Base-by-base conservation (phyloP, 1,139 yeast genomes). In the Yamadazyma diospyri region DNA sequence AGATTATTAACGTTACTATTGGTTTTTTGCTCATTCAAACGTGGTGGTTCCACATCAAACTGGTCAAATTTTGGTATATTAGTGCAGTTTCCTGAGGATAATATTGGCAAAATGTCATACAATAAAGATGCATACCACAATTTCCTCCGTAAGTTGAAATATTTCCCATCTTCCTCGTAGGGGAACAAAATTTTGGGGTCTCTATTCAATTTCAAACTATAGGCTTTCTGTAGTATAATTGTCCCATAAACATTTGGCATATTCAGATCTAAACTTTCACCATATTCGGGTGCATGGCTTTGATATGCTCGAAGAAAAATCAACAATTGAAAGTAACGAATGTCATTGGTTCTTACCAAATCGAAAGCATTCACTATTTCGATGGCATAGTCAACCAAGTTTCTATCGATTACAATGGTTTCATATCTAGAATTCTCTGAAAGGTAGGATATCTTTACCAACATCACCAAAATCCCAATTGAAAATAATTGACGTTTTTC, bases 201-300 rank as follows among this genome's bases (percentile, higher is more conserved):
- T 12, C 50, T 33, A 26, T 48, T 38, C 5, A 48, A 31, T 1
- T 35, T 38, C 24, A 43, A 16, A 9, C 34, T 27, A 12, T 38
- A 33, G 1, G 49, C 51, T 29, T 46, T 34, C 27, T 46, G 50
- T 15, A 39, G 27, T 6, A 48, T 17, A 6, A 40, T 23, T 6
- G 43, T 25, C 8, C 31, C 25, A 11, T 20, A 27, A 5, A 31
- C 43, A 23, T 35, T 39, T 6, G 40, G 29, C 12, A 39, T 33
- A 10, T 37, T 38, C 19, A 41, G 38, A 8, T 38, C 47, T 13
- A 25, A 20, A n/a, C 45, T 42, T 18, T 46, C 51, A 8, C 51
- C 52, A 12, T 41, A 41, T 27, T 55, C 59, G 2, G 57, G 58
- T 2, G 55, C 48, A 16, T 41, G 33, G 7, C 34, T 32, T 6